Evolutionary conservation across 2,329 filamentous ascomycete genomes (phyloP).

Genomic region (Keithomyces neogunnii): DNA sequence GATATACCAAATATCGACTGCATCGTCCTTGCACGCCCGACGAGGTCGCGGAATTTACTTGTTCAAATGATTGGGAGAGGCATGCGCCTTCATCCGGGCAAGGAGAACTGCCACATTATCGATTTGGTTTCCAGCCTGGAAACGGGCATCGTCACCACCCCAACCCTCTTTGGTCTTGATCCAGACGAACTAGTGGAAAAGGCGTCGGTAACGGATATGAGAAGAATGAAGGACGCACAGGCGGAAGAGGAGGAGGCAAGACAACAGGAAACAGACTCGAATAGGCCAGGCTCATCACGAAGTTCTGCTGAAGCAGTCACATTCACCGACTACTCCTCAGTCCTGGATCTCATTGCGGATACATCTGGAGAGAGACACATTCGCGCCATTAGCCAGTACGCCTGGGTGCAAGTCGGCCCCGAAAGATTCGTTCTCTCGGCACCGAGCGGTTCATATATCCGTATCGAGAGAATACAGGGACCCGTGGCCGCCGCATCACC

Average conservation of each 20-base stretch:
- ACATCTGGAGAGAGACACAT: conserved; percentile 72
- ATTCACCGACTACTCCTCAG: conserved; percentile 84
- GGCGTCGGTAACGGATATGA: conserved; percentile 56
- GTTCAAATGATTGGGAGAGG: conserved; percentile 97
- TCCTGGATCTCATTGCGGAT: conserved; percentile 86
- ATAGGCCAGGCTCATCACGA: conserved; percentile 5
- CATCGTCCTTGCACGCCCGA: conserved; percentile 78
- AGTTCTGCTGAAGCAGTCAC: conserved; percentile 42
- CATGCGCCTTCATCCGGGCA: conserved; percentile 72
- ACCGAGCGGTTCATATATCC: conserved; percentile 52
- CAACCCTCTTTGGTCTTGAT: conserved; percentile 88
- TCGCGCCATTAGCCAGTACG: conserved; percentile 60
- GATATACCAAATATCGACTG: conserved; percentile 98
- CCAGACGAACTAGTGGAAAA: conserved; percentile 66
- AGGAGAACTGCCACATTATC: conserved; percentile 86
- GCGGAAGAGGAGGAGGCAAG: conserved; percentile 32
- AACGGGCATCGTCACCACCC: conserved; percentile 80
- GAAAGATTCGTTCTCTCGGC: conserved; percentile 64
- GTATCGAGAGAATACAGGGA: conserved; percentile 34
- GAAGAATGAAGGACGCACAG: conserved; percentile 40
- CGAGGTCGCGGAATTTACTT: conserved; percentile 83
- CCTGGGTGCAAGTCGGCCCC: conserved; percentile 75
- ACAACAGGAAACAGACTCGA: conserved; percentile 8
- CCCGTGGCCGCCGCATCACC: conserved; percentile 12
- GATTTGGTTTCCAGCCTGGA: conserved; percentile 87